Evolutionary conservation across 2,329 filamentous ascomycete genomes (phyloP), one percentile per base, ranked within the genome.

Genomic region (Diaporthe vexans): DNA sequence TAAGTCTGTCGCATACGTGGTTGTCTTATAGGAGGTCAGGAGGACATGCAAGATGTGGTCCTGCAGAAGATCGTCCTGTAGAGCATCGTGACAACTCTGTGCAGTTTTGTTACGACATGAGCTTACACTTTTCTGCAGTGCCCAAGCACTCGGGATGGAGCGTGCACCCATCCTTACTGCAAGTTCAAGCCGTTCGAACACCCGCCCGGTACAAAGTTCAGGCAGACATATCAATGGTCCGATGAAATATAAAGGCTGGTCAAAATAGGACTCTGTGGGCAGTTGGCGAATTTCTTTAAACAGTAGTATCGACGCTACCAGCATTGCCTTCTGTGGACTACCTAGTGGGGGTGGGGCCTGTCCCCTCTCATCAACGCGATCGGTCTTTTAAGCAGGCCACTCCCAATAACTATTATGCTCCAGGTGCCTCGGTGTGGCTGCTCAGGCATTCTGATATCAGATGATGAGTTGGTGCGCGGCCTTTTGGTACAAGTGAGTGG

Each of bases 151-250:
- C 80, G 80, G 15, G 85, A 89, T 52, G 87, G 86, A 5, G 78
- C 84, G 33, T 92, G 90, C 80, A 83, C 80, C 21, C 87, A 90
- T 75, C 87, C 88, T 21, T 87, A 84, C 78, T 92, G 90, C 84
- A 88, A 88, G 76, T 92, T 91, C 78, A 79, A 81, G 3, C 80
- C 83, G 21, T 84, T 88, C 3, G 85, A 87, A 26, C 90, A 92
- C 79, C 89, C 90, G 0, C 89, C 90, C 0, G 85, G 85, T n/a
- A 91, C 89, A 6, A 89, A 85, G 77, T 87, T 86, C 77, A 86
- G 73, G 68, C 57, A 48, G 35, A 76, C 75, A 9, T 76, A 81
- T 61, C 65, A 69, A 29, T 71, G 68, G 46, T 8, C 33, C 24
- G 75, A 75, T 24, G 75, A 75, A 1, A 70, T 72, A 29, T 75